A percentile compares a stretch with the other conserved stretches of the same genome.
These are phyloP conservation scores for Herpotrichia juniperi DNA, from an alignment of 2,329 filamentous ascomycete genomes.

Conservation along the genomic window DNA sequence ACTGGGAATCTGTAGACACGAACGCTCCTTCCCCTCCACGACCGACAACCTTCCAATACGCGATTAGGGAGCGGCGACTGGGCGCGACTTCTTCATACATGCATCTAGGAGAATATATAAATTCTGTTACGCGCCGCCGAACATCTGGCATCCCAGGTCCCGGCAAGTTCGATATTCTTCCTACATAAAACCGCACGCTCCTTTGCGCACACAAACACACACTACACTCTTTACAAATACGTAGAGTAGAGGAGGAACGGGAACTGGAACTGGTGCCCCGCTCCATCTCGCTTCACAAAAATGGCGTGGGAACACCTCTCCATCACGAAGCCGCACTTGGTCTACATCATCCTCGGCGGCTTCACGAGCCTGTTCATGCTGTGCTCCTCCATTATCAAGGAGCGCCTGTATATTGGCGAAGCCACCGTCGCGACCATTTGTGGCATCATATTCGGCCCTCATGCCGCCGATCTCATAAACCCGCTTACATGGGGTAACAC, in stretches of 20 bases:
- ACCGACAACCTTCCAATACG: conserved; percentile 12
- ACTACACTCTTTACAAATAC: conserved; percentile 3
- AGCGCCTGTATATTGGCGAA: conserved; percentile 97
- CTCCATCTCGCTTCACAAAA: conserved; percentile 42
- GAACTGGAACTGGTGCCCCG: too few species aligned
- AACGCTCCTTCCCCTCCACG: not conserved
- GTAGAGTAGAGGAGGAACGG: too few species aligned
- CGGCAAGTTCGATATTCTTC: conserved; percentile 24
- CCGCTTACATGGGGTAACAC: conserved; percentile 78
- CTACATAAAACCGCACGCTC: conserved; percentile 26
- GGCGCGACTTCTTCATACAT: conserved; percentile 55
- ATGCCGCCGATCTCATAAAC: conserved; percentile 81
- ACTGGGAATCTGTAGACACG: too few species aligned
- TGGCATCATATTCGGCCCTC: conserved; percentile 87
- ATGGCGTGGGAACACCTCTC: conserved; percentile 84
- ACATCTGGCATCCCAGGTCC: conserved; percentile 26
- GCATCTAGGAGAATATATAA: conserved; percentile 39
- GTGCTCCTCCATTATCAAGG: conserved; percentile 96
- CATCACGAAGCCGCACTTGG: conserved; percentile 94
- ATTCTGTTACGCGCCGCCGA: conserved; percentile 22
- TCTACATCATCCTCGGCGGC: conserved; percentile 96
- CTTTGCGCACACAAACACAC: conserved; percentile 4
- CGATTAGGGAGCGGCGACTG: conserved; percentile 54
- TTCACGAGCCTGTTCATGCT: conserved; percentile 99
- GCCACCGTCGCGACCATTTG: conserved; percentile 90